Evolutionary conservation across 352 stramenopile species (phyloP).

Genomic region (Globisporangium alternatum): DNA sequence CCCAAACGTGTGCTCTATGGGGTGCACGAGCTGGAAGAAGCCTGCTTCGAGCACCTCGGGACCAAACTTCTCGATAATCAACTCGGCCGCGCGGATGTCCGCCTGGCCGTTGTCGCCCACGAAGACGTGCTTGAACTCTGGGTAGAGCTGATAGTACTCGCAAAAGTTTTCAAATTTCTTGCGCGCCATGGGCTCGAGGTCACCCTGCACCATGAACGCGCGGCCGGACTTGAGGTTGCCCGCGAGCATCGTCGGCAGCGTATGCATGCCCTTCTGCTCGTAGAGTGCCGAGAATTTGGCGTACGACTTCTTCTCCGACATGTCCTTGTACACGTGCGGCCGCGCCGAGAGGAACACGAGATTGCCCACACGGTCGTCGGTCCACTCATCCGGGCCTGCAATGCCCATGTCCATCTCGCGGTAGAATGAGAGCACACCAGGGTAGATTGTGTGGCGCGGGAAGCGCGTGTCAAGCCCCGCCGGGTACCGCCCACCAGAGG

Average conservation of each 20-base stretch:
- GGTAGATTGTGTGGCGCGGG: conserved; percentile 93
- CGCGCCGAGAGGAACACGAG: conserved; percentile 98
- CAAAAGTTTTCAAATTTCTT: conserved; percentile 96
- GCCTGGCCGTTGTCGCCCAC: conserved; percentile 97
- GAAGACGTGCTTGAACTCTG: conserved; percentile 98
- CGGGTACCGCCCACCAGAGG: conserved; percentile 93
- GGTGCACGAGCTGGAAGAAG: conserved; percentile 91
- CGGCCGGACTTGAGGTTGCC: conserved; percentile 92
- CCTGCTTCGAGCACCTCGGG: conserved; percentile 60
- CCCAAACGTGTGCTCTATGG: conserved; percentile 81
- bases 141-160: conserved; percentile 97
- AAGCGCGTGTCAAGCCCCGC: conserved; percentile 94
- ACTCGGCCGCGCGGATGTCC: conserved; percentile 88
- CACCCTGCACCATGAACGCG: conserved; percentile 94
- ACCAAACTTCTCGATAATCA: conserved; percentile 83
- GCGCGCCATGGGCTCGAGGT: conserved; percentile 94
- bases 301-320: conserved; percentile 97
- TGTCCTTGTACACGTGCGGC: conserved; percentile 98
- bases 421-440: conserved; percentile 97
- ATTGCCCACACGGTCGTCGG: conserved; percentile 91
- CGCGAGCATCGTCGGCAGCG: conserved; percentile 92
- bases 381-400: conserved; percentile 87
- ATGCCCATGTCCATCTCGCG: conserved; percentile 96
- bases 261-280: conserved; percentile 93
- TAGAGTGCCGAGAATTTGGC: conserved; percentile 95